These are phyloP conservation scores for Agrocybe pediades DNA, from an alignment of 768 basidiomycete genomes.

Conservation along the genomic window DNA sequence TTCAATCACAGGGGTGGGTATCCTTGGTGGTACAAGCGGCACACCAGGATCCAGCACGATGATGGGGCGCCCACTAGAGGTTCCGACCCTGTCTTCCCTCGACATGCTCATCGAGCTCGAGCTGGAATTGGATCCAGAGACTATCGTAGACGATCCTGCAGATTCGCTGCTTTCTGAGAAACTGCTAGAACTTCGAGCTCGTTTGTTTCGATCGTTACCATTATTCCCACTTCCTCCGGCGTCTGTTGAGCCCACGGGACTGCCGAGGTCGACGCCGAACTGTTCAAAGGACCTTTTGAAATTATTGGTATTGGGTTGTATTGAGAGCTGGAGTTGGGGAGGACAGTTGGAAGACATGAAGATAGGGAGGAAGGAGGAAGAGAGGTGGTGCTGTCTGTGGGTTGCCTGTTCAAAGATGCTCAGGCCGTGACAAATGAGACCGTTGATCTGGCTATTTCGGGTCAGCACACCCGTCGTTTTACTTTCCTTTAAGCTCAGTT, in stretches of 20 bases:
- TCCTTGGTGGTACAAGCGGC: slow-evolving; percentile 31
- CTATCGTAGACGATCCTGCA: slow-evolving; percentile 31
- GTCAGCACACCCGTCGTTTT: neutral
- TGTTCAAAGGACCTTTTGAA: slow-evolving; percentile 66
- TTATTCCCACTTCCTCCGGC: slow-evolving; percentile 27
- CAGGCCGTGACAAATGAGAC: slow-evolving; percentile 13
- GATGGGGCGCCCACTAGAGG: neutral
- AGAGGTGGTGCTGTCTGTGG: slow-evolving; percentile 8
- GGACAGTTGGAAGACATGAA: slow-evolving; percentile 46
- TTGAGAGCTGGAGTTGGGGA: slow-evolving; percentile 54
- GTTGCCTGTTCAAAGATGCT: slow-evolving; percentile 6
- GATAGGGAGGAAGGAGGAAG: slow-evolving; percentile 3
- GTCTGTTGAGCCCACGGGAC: slow-evolving; percentile 32
- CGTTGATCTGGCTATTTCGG: slow-evolving; percentile 14
- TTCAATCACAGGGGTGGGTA: slow-evolving; percentile 47
- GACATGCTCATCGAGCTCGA: neutral
- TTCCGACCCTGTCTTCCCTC: neutral
- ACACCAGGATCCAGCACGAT: neutral
- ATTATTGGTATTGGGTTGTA: slow-evolving; percentile 50
- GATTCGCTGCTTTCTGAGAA: slow-evolving; percentile 40
- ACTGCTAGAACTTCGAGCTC: slow-evolving; percentile 56
- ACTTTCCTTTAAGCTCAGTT: neutral
- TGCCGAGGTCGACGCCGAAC: slow-evolving; percentile 58
- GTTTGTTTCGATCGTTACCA: slow-evolving; percentile 54
- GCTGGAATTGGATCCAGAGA: slow-evolving; percentile 13